These are phyloP conservation scores for Syncephalastrum sp. DNA, from an alignment of 371 early-diverging fungal genomes.

Conservation along the genomic window DNA sequence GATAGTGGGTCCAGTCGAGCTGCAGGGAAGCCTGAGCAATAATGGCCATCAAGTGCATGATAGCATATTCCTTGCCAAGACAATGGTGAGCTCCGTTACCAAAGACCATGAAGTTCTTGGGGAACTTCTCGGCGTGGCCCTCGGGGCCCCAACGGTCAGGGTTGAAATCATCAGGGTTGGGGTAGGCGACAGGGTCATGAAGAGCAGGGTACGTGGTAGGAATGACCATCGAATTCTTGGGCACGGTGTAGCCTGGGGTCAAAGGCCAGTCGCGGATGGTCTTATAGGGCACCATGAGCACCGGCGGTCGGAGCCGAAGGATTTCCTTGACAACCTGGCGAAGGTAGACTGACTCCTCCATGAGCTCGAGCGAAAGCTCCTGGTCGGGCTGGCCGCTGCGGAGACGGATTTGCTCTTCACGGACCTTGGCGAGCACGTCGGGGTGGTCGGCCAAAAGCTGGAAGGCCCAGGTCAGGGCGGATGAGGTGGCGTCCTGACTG, in stretches of 20 bases:
- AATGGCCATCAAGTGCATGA: conserved; percentile 39
- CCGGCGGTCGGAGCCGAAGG: conserved; percentile 51
- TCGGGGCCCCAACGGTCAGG: conserved; percentile 45
- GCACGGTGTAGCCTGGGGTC: conserved; percentile 42
- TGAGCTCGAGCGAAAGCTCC: conserved; percentile 36
- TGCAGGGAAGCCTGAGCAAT: conserved; percentile 39
- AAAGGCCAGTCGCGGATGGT: conserved; percentile 46
- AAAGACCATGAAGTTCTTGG: conserved; percentile 49
- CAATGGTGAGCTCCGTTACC: conserved; percentile 45
- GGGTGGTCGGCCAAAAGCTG: conserved; percentile 52
- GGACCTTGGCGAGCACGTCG: conserved; percentile 43
- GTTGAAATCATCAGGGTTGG: conserved; percentile 39
- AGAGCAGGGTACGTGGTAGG: conserved; percentile 47
- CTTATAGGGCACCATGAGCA: conserved; percentile 55
- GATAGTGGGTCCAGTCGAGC: conserved; percentile 40
- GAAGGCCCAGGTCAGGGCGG: conserved; percentile 54
- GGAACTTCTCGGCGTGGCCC: conserved; percentile 30
- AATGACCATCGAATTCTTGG: conserved; percentile 42
- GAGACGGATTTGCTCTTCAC: conserved; percentile 37
- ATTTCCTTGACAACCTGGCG: conserved; percentile 53
- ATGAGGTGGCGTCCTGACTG: conserved; percentile 54
- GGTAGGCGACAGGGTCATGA: conserved; percentile 41
- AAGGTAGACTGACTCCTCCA: conserved; percentile 41
- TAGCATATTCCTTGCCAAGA: conserved; percentile 46
- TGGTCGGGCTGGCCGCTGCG: conserved; percentile 32